Percentiles rank a stretch among this genome's conserved stretches.
Conservation (phyloP, 148 eudicot species). For the Amaranthus cruentus region DNA sequence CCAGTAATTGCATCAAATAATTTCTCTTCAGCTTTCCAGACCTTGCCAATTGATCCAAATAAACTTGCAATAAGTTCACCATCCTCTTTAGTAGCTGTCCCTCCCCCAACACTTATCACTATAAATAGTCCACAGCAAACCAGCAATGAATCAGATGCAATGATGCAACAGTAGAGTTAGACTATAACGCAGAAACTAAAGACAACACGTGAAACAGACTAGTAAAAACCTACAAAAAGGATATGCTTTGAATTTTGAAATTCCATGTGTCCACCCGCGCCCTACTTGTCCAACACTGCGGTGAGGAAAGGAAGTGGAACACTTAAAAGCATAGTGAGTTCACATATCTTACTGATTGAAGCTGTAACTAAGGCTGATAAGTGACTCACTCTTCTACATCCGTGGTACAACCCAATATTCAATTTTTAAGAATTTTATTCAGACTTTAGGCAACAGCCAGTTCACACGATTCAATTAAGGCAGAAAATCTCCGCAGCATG, state of each 20-base stretch:
- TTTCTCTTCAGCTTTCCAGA: constrained; percentile 88
- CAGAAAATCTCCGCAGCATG: not conserved
- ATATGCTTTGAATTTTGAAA: not conserved
- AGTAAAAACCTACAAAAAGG: not conserved
- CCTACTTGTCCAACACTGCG: not conserved
- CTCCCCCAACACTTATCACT: constrained; percentile 71
- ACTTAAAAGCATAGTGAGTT: not conserved
- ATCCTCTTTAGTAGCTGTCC: constrained; percentile 71
- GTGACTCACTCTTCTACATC: not conserved
- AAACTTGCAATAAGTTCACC: constrained; percentile 53
- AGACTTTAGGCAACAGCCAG: not conserved
- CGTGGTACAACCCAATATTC: not conserved
- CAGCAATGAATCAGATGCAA: constrained; percentile 5
- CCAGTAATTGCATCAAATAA: constrained; percentile 85
- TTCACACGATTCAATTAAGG: not conserved
- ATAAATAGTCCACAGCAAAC: not conserved
- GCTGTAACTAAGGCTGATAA: not conserved
- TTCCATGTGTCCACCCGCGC: not conserved
- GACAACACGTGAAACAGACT: not conserved
- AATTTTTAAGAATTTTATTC: not conserved
- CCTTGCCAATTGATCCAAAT: constrained; percentile 89
- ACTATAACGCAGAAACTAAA: not conserved
- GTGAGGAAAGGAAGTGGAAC: not conserved
- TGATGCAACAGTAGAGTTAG: not conserved
- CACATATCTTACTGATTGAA: not conserved